phyloP scores from a whole-genome alignment of 495 filamentous ascomycete species.

The Aspergillus ellipticus region DNA sequence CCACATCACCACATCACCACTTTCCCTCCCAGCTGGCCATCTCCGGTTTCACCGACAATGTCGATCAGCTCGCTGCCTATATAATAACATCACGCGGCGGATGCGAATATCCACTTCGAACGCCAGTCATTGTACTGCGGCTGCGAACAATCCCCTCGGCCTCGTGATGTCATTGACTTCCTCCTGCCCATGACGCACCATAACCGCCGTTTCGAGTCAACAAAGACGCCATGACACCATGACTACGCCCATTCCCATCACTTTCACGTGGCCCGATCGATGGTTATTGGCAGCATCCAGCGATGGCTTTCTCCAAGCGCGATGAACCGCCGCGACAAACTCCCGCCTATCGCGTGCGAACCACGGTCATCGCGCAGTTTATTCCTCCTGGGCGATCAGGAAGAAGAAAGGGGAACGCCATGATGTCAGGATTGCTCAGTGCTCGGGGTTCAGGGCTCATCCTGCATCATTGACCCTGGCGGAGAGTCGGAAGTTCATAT shows the following conservation, averaged over 20 bases:
- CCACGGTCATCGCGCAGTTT: conserved; percentile 4
- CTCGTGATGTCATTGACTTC: conserved; percentile 20
- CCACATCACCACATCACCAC: background rate
- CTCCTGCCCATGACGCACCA: conserved; percentile 1
- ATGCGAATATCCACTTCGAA: background rate
- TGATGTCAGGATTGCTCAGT: conserved; percentile 21
- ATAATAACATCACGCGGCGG: background rate
- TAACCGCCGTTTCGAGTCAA: background rate
- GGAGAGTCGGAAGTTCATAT: conserved; percentile 3
- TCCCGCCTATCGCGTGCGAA: background rate
- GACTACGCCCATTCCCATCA: conserved; percentile 16
- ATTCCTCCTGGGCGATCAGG: conserved; percentile 4
- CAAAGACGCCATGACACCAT: conserved; percentile 17
- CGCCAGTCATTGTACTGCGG: background rate
- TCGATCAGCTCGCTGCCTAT: background rate
- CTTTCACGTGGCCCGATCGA: conserved; percentile 5
- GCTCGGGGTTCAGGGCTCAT: background rate
- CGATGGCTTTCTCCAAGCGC: background rate
- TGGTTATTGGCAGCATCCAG: conserved; percentile 1
- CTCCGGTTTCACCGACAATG: background rate
- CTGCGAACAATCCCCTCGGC: background rate
- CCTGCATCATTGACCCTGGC: conserved; percentile 3
- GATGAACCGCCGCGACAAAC: background rate
- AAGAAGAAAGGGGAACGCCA: background rate
- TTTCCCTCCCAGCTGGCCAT: too few species aligned